Evolutionary conservation across 1,139 yeast genomes (phyloP).

Genomic region (Oligophagozyma castellii): DNA sequence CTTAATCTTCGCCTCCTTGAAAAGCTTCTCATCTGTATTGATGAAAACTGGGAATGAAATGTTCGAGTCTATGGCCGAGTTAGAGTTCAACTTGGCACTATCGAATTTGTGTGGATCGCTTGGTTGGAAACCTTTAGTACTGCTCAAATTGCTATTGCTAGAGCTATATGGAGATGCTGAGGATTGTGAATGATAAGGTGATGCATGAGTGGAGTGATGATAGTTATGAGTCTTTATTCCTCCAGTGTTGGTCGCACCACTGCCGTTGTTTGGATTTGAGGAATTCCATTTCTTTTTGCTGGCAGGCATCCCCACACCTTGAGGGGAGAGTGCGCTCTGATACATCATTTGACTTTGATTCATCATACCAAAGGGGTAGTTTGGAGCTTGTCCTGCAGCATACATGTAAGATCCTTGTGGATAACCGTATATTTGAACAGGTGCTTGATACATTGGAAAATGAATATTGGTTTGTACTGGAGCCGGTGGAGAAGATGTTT

Average conservation of each 20-base stretch:
- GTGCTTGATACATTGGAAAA: slow-evolving; percentile 20
- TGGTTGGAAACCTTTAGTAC: slow-evolving; percentile 1
- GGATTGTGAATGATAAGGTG: slow-evolving; percentile 2
- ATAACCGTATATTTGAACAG: slow-evolving; percentile 20
- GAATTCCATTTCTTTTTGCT: slow-evolving; percentile 10
- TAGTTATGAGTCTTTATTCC: slow-evolving; percentile 2
- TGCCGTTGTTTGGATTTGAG: slow-evolving; percentile 2
- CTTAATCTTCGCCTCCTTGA: slow-evolving; percentile 13
- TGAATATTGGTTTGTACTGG: slow-evolving; percentile 22
- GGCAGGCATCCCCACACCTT: slow-evolving; percentile 4
- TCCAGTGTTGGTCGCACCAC: neutral
- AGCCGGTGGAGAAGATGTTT: slow-evolving; percentile 20
- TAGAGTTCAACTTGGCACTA: slow-evolving; percentile 13
- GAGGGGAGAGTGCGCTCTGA: slow-evolving; percentile 8
- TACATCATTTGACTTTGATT: slow-evolving; percentile 18
- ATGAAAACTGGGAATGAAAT: slow-evolving; percentile 19
- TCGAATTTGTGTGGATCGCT: slow-evolving; percentile 20
- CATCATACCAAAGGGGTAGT: slow-evolving; percentile 20
- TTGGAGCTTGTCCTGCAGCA: slow-evolving; percentile 20
- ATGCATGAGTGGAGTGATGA: slow-evolving; percentile 3
- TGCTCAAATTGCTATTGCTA: neutral
- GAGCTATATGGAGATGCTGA: neutral
- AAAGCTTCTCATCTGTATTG: slow-evolving; percentile 19
- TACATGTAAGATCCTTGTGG: slow-evolving; percentile 21
- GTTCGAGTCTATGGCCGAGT: slow-evolving; percentile 7